These are phyloP conservation scores for Diaporthe eres DNA, from an alignment of 2,329 filamentous ascomycete species.

Conservation along the genomic window DNA sequence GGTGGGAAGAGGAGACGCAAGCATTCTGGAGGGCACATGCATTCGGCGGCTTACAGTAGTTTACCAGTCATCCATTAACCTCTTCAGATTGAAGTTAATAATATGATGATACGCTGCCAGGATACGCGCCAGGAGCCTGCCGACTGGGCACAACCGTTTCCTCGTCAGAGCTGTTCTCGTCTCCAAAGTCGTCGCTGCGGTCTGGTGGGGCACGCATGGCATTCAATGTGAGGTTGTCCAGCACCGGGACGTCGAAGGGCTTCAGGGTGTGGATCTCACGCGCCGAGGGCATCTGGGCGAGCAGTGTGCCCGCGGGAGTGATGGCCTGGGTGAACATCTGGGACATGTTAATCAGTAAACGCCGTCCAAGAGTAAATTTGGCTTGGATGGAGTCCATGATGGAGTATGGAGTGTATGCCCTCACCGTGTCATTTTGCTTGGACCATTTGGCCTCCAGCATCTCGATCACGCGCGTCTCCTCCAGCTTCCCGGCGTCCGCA, in stretches of 20 bases:
- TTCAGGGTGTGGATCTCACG: conserved; percentile 85
- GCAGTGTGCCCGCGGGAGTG: conserved; percentile 78
- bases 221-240: conserved; percentile 77
- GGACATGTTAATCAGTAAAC: conserved; percentile 12
- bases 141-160: conserved; percentile 49
- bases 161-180: conserved; percentile 59
- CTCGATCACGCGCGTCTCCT: conserved; percentile 88
- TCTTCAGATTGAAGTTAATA: conserved; percentile 33
- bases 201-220: conserved; percentile 70
- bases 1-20: not conserved
- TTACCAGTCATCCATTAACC: not conserved
- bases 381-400: not conserved
- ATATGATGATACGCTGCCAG: conserved; percentile 41
- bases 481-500: conserved; percentile 84
- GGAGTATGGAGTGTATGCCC: conserved; percentile 46
- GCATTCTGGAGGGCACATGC: no score
- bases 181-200: conserved; percentile 57
- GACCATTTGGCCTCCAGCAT: conserved; percentile 92
- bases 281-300: conserved; percentile 87
- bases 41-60: not conserved
- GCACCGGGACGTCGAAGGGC: conserved; percentile 73
- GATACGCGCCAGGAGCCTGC: conserved; percentile 35
- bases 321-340: conserved; percentile 86
- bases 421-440: conserved; percentile 92
- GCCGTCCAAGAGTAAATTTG: not conserved